These are phyloP conservation scores for Candida sp. DNA, from an alignment of 1,139 yeast species.

Conservation along the genomic window DNA sequence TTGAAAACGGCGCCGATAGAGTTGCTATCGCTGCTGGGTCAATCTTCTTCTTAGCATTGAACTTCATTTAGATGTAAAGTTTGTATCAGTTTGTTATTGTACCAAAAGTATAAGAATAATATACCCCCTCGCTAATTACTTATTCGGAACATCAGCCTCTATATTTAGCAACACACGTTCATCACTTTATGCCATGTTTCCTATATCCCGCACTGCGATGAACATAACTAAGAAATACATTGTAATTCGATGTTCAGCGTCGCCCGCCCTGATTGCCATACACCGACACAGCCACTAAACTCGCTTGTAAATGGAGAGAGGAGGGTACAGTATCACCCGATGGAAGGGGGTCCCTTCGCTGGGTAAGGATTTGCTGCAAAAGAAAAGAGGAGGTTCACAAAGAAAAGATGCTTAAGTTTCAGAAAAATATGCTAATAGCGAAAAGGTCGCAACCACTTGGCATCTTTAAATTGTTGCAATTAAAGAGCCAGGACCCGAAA, in stretches of 20 bases:
- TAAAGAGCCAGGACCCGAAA: neutral
- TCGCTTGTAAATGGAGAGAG: neutral
- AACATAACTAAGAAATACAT: neutral
- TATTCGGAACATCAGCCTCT: neutral
- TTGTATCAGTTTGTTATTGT: neutral
- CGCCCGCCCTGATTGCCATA: neutral
- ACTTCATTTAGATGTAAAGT: neutral
- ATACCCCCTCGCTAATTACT: neutral
- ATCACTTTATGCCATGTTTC: neutral
- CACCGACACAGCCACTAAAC: neutral
- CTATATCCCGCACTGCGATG: neutral
- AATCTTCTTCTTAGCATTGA: neutral
- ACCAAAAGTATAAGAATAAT: neutral
- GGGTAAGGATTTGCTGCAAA: neutral
- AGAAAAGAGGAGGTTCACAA: neutral
- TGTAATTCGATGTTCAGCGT: neutral
- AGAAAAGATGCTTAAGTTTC: constrained; percentile 1
- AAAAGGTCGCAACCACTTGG: constrained; percentile 2
- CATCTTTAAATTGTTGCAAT: neutral
- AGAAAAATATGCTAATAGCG: neutral
- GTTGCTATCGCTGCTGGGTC: constrained; percentile 2
- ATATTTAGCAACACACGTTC: neutral
- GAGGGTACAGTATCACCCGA: neutral
- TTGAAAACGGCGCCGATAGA: constrained; percentile 3
- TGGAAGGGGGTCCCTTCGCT: neutral